Conservation (phyloP, 768 basidiomycete species). For the Gautieria morchelliformis region DNA sequence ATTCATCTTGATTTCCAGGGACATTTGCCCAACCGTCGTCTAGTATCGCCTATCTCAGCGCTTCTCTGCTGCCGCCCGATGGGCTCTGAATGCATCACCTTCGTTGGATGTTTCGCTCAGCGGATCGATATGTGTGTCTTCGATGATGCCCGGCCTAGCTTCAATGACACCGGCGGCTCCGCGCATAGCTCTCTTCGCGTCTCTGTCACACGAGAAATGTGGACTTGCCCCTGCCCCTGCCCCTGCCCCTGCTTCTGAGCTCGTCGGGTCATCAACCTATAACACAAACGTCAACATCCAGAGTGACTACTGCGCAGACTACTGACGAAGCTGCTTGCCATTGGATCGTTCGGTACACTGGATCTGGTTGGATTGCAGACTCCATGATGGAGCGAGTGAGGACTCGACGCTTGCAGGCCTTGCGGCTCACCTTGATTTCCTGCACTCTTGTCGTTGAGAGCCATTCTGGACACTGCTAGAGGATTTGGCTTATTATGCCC, state of each 20-base stretch:
- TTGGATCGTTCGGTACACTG: slow-evolving; percentile 26
- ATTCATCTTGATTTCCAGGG: neutral
- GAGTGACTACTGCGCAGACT: neutral
- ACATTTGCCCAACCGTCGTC: slow-evolving; percentile 12
- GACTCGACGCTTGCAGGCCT: no score
- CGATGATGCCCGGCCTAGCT: slow-evolving; percentile 46
- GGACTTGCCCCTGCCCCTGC: slow-evolving; percentile 34
- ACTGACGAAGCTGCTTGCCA: slow-evolving; percentile 35
- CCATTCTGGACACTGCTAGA: slow-evolving; percentile 26
- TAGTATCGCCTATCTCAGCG: slow-evolving; percentile 16
- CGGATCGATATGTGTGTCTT: slow-evolving; percentile 43
- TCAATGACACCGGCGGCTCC: slow-evolving; percentile 41
- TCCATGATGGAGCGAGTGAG: no score
- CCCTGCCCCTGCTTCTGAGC: slow-evolving; percentile 30
- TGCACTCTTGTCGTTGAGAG: slow-evolving; percentile 22
- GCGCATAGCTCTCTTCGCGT: slow-evolving; percentile 31
- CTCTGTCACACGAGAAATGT: slow-evolving; percentile 29
- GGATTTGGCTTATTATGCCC: neutral
- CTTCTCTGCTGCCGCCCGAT: neutral
- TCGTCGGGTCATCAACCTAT: slow-evolving; percentile 34
- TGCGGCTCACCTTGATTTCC: neutral
- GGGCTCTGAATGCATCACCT: neutral
- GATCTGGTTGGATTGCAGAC: slow-evolving; percentile 36
- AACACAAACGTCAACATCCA: neutral
- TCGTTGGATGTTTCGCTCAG: slow-evolving; percentile 15